Evolutionary conservation across 768 basidiomycete species (phyloP), one percentile per base, ranked within the genome.

Genomic region (Fomitopsis serialis): DNA sequence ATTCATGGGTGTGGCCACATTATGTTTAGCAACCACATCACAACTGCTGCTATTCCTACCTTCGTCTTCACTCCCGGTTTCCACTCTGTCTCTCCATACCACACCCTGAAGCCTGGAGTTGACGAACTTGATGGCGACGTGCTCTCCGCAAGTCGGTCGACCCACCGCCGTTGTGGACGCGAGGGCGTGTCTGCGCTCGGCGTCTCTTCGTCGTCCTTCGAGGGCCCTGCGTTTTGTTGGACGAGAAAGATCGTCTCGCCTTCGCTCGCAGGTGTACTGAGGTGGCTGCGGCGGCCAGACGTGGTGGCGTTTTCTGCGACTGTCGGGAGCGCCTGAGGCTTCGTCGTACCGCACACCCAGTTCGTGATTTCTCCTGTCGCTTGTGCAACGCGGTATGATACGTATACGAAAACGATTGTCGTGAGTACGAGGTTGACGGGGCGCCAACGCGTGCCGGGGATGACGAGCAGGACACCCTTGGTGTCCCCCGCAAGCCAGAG

Each of bases 401-500:
- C 65, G 69, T 85, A 95, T 59, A 95, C 69, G 70, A 96, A 97
- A 64, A 89, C 76, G 29, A 82, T 69, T 15, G 84, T 83, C 15
- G 90, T 87, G 44, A 94, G 60, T 25, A 89, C 64, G 55, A 93
- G 80, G 68, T 95, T 97, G 60, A 89, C 44, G n/a, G 82, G 77
- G 24, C 92, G 79, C 78, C 85, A 87, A 42, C 66, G 68, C 1
- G 81, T 82, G 13, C 89, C 87, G 0, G 91, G 91, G 42, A 95
- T 72, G 47, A 94, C 78, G 45, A 92, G 69, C 22, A 96, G 76
- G 54, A 95, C 75, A 17, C 89, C 87, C 66, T 88, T 88, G 29
- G 86, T 90, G 61, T 93, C 90, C 3, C 78, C 88, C 0, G 88
- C 92, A 32, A 93, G 74, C 89, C 89, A 93, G 42, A 90, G 71